A percentile compares a stretch with the other conserved stretches of the same genome.
These are phyloP conservation scores for Yamadazyma blattariae DNA, from an alignment of 1,139 yeast genomes.

Conservation along the genomic window DNA sequence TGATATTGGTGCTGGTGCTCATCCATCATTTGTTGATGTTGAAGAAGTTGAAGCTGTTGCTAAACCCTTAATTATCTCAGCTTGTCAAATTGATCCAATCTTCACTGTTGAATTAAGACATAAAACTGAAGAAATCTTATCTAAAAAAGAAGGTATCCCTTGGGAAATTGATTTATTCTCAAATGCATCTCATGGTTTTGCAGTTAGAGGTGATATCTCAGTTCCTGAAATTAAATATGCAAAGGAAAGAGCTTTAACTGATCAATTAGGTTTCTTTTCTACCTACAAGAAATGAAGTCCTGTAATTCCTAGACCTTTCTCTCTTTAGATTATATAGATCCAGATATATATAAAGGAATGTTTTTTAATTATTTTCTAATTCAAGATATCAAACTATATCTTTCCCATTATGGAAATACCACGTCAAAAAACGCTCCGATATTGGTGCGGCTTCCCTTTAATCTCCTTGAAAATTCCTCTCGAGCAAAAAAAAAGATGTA, in stretches of 20 bases:
- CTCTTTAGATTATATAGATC: too few species aligned
- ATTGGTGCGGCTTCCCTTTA: too few species aligned
- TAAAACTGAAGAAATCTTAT: constrained; percentile 56
- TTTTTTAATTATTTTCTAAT: too few species aligned
- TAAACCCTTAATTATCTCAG: constrained; percentile 65
- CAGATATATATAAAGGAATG: too few species aligned
- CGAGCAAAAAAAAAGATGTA: too few species aligned
- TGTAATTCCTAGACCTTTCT: too few species aligned
- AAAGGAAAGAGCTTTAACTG: constrained; percentile 61
- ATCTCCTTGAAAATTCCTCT: too few species aligned
- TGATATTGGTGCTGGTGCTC: constrained; percentile 71
- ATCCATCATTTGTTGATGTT: constrained; percentile 68
- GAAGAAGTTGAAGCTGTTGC: constrained; percentile 59
- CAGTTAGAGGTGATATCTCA: constrained; percentile 69
- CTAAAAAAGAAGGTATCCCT: constrained; percentile 35
- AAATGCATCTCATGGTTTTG: constrained; percentile 69
- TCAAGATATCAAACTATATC: too few species aligned
- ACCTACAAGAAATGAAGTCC: neutral
- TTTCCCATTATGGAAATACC: too few species aligned
- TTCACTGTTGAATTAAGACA: constrained; percentile 65
- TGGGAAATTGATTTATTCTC: constrained; percentile 62
- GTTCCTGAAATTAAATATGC: constrained; percentile 61
- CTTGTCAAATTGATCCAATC: constrained; percentile 65
- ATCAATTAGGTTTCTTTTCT: constrained; percentile 39
- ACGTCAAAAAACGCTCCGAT: too few species aligned